Evolutionary conservation across 345 rosid genomes (phyloP).

Genomic region (Eucalyptus marginata): DNA sequence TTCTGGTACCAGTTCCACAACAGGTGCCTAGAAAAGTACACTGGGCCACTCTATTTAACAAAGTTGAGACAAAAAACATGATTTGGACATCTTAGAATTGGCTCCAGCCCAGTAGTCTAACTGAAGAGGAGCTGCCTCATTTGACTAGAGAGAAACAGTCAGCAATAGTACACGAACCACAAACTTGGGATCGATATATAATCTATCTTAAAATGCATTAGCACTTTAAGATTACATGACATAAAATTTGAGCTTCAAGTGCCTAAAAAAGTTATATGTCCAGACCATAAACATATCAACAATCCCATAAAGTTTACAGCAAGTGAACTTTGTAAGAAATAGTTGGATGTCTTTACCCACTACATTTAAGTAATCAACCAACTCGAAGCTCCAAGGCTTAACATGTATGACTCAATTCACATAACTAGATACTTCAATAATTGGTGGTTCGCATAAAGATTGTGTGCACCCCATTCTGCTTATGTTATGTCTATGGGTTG

Average conservation of each 20-base stretch:
- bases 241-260: background rate
- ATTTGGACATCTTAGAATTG: no score
- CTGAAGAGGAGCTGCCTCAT: background rate
- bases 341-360: background rate
- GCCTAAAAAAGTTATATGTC: background rate
- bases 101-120: background rate
- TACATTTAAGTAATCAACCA: background rate
- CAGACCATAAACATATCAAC: background rate
- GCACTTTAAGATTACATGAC: background rate
- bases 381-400: background rate
- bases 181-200: background rate
- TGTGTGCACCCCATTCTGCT: background rate
- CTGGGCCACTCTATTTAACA: background rate
- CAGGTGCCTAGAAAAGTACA: background rate
- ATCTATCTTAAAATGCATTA: background rate
- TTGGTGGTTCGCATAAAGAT: background rate
- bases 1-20: background rate
- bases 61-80: background rate
- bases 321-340: background rate
- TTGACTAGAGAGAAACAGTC: background rate
- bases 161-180: background rate
- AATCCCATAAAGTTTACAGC: background rate
- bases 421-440: background rate
- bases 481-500: background rate
- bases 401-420: background rate